phyloP scores from a whole-genome alignment of 495 filamentous ascomycete genomes.

The Xylaria curta region DNA sequence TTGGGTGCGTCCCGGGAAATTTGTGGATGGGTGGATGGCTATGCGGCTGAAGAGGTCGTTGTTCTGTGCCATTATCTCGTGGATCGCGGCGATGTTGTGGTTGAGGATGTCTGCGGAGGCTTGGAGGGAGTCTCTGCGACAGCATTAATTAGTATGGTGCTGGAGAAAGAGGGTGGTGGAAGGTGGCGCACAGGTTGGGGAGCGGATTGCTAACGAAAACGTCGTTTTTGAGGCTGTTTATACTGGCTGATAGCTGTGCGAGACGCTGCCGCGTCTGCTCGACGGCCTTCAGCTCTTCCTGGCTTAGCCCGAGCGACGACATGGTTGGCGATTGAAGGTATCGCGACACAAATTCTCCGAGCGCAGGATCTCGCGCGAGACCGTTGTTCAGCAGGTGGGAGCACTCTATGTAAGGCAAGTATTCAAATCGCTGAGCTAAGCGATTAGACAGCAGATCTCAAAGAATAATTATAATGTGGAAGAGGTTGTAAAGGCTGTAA shows the following conservation, averaged over 20 bases:
- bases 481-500: not conserved
- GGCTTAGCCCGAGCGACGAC: constrained; percentile 54
- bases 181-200: constrained; percentile 40
- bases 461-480: not conserved
- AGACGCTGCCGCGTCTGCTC: constrained; percentile 78
- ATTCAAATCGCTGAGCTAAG: not conserved
- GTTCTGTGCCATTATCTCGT: constrained; percentile 63
- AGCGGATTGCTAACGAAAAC: constrained; percentile 45
- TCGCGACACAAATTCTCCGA: not conserved
- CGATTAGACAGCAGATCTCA: not conserved
- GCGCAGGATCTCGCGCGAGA: not conserved
- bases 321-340: constrained; percentile 38
- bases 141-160: not conserved
- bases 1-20: constrained; percentile 75
- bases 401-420: not conserved
- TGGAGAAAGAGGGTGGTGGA: not conserved
- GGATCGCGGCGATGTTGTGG: constrained; percentile 64
- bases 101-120: constrained; percentile 69
- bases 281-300: constrained; percentile 73
- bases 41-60: constrained; percentile 65
- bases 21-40: constrained; percentile 75
- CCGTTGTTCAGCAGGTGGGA: not conserved
- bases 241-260: constrained; percentile 68
- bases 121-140: constrained; percentile 70
- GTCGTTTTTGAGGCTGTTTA: constrained; percentile 62